Base-by-base conservation (phyloP, 495 filamentous ascomycete genomes). In the Aspergillus saccharolyticus region DNA sequence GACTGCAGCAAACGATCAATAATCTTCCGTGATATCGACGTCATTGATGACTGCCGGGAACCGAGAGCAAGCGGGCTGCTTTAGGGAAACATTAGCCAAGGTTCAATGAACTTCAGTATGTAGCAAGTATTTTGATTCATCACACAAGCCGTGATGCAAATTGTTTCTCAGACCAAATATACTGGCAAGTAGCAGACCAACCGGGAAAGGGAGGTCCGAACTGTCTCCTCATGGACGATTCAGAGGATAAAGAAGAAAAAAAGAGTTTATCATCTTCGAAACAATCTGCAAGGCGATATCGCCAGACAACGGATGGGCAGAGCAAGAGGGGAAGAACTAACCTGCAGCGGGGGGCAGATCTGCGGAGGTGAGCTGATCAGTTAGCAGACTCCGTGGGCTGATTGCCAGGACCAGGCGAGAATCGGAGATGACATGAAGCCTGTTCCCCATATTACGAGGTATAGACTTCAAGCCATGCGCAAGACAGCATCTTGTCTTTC, bases 181-280 rank as follows among this genome's bases (percentile, higher is more conserved):
- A 95, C 91, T 96, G 91, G 91, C 91, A 91, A 96, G 91, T 94
- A 95, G 83, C 90, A 93, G 87, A 85, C 81, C 76, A 73, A 79
- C 80, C 81, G 77, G 81, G 76, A 82, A 83, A 79, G 78, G 79
- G 76, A 73, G 76, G 79, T 83, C 87, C 85, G 83, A 77, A 83
- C 75, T 75, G 62, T 79, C 77, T 90, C 89, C 85, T 93, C 91
- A 96, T 85, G 86, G 90, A 85, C 91, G 91, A 94, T 78, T 96
- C 88, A 80, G 87, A 76, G 85, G 80, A 84, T 88, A 89, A 95
- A 93, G 90, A 96, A 96, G 91, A 83, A 81, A 84, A 78, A 78
- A 81, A 72, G 57, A 61, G 62, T 77, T 85, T 91, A 85, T 94
- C 91, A 96, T 96, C 91, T 85, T 87, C 71, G 79, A 75, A 78